Evolutionary conservation across 495 filamentous ascomycete species (phyloP).

Genomic region (Evansstolkia leycettana): DNA sequence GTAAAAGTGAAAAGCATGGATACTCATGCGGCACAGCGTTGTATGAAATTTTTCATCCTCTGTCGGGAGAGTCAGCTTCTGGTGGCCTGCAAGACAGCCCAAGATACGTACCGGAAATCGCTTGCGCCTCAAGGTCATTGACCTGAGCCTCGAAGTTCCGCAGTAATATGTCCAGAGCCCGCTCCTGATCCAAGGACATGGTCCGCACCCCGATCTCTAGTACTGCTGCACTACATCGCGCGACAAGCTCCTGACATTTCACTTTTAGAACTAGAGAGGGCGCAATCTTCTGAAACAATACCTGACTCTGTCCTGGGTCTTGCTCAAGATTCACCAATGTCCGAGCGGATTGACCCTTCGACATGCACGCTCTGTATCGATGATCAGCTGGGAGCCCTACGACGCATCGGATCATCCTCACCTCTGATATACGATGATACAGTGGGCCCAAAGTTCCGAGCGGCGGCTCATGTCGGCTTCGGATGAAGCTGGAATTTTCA

Average conservation of each 20-base stretch:
- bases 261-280: slow-evolving; percentile 20
- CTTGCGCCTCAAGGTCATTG: slow-evolving; percentile 20
- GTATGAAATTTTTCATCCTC: slow-evolving; percentile 23
- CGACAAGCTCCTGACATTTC: slow-evolving; percentile 23
- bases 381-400: neutral
- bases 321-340: slow-evolving; percentile 20
- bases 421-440: slow-evolving; percentile 30
- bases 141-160: slow-evolving; percentile 23
- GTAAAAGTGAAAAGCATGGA: slow-evolving; percentile 32
- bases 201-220: slow-evolving; percentile 25
- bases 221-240: slow-evolving; percentile 21
- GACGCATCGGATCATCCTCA: slow-evolving; percentile 4
- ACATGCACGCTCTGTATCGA: slow-evolving; percentile 17
- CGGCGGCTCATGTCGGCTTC: slow-evolving; percentile 26
- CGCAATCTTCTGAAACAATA: slow-evolving; percentile 19
- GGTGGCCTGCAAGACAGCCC: no score
- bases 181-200: slow-evolving; percentile 27
- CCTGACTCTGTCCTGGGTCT: slow-evolving; percentile 20
- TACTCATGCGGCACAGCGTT: slow-evolving; percentile 18
- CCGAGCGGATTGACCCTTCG: slow-evolving; percentile 27
- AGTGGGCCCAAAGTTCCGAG: slow-evolving; percentile 32
- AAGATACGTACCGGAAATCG: slow-evolving; percentile 14
- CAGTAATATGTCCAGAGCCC: slow-evolving; percentile 21
- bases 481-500: slow-evolving; percentile 19
- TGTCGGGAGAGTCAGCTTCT: no score